A percentile compares a stretch with the other conserved stretches of the same genome.
Conservation (phyloP, 2,329 filamentous ascomycete genomes). For the Aureobasidium sp. region DNA sequence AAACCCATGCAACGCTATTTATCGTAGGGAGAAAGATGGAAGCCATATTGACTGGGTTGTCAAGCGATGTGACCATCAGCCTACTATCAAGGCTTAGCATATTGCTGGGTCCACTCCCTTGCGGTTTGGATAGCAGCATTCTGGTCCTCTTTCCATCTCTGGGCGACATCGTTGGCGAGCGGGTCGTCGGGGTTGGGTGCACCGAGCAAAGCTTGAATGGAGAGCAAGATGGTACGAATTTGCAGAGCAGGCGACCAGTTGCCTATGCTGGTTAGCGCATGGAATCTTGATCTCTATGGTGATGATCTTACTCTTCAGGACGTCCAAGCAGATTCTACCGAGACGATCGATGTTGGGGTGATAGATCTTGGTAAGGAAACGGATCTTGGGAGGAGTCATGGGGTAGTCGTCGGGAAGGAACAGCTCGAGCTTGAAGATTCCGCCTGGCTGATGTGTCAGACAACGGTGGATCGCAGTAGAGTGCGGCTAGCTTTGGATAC, state of each 20-base stretch:
- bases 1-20: conserved; percentile 15
- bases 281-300: not conserved
- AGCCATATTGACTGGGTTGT: not conserved
- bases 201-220: conserved; percentile 91
- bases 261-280: conserved; percentile 46
- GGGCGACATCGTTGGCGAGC: conserved; percentile 94
- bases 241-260: conserved; percentile 99
- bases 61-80: not conserved
- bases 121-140: conserved; percentile 86
- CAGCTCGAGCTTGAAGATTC: conserved; percentile 92
- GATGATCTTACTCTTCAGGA: conserved; percentile 70
- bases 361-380: conserved; percentile 98
- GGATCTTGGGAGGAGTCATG: conserved; percentile 97
- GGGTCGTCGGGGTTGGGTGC: conserved; percentile 97
- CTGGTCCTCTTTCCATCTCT: conserved; percentile 97
- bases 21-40: conserved; percentile 4
- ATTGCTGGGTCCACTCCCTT: conserved; percentile 81
- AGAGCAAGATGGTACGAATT: conserved; percentile 96
- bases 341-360: conserved; percentile 98
- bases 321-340: conserved; percentile 92
- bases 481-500: conserved; percentile 41
- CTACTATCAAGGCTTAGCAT: conserved; percentile 51
- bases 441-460: conserved; percentile 42
- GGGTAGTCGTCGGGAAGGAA: conserved; percentile 98
- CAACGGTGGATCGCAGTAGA: not conserved